phyloP scores from a whole-genome alignment of 1,284 basidiomycete species.

The Erythrobasidium hasegawianum region DNA sequence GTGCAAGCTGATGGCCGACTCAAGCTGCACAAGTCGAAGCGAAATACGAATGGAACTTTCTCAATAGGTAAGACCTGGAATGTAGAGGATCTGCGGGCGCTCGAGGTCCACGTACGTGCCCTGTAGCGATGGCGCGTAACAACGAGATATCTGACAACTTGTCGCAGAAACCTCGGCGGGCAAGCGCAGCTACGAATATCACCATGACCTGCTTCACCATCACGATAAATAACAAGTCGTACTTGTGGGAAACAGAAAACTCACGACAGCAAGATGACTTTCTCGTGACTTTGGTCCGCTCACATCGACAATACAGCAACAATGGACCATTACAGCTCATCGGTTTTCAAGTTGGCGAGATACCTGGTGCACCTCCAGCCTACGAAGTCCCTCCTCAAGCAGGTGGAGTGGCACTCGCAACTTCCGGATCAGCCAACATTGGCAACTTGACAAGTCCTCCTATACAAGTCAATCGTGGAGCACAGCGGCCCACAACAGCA shows the following conservation, averaged over 20 bases:
- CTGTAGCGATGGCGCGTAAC: too few relatives aligned
- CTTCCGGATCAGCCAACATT: background rate
- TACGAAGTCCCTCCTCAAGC: constrained; percentile 33
- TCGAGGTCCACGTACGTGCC: constrained; percentile 61
- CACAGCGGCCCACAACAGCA: constrained; percentile 12
- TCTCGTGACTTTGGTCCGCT: constrained; percentile 62
- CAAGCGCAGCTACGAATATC: constrained; percentile 5
- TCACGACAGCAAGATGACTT: constrained; percentile 67
- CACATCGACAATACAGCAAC: constrained; percentile 57
- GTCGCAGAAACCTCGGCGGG: constrained; percentile 25
- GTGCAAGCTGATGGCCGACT: constrained; percentile 34
- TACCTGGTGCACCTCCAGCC: constrained; percentile 21
- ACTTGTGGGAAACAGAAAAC: constrained; percentile 79
- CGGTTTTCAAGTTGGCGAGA: constrained; percentile 42
- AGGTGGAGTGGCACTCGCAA: constrained; percentile 24
- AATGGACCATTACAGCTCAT: constrained; percentile 34
- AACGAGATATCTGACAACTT: too few relatives aligned
- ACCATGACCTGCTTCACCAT: constrained; percentile 61
- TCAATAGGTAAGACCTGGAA: constrained; percentile 98
- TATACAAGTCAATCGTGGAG: background rate
- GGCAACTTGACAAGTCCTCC: constrained; percentile 3
- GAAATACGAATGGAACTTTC: constrained; percentile 90
- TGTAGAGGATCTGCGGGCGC: constrained; percentile 69
- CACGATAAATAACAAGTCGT: constrained; percentile 70
- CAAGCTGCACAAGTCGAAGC: constrained; percentile 83